Conservation (phyloP, 306 rosid species). For the Acacia melanoxylon region DNA sequence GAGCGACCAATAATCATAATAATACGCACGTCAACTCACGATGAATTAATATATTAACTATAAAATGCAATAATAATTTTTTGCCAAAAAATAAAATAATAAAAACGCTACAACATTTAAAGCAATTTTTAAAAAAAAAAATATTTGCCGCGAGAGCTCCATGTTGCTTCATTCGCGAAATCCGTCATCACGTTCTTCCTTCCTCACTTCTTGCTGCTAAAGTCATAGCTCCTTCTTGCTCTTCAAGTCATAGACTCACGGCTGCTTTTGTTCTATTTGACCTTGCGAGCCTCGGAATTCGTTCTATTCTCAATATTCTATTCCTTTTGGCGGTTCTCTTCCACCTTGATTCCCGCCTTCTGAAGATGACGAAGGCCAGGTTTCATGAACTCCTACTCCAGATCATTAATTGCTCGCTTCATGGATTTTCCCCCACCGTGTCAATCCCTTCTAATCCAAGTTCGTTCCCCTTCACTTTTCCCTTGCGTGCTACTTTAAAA, state of each 20-base stretch:
- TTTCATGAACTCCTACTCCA: conserved; percentile 5
- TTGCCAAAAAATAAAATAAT: no score
- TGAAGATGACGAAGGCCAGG: neutral
- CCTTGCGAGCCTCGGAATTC: conserved; percentile 46
- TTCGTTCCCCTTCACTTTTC: neutral
- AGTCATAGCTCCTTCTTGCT: conserved; percentile 28
- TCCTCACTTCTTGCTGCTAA: conserved; percentile 23
- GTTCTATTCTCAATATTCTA: conserved; percentile 49
- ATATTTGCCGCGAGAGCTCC: no score
- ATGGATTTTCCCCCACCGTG: neutral
- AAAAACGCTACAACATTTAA: no score
- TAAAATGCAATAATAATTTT: no score
- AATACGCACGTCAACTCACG: neutral
- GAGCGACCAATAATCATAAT: no score
- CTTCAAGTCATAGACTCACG: neutral
- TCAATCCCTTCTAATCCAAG: neutral
- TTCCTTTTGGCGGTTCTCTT: conserved; percentile 25
- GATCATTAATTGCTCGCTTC: neutral
- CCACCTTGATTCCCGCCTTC: conserved; percentile 48
- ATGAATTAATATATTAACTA: no score
- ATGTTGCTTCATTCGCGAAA: conserved; percentile 10
- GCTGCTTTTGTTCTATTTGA: conserved; percentile 40
- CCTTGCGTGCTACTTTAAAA: conserved; percentile 71
- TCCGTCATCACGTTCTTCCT: neutral
- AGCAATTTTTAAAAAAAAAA: no score